These are phyloP conservation scores for Sclerotinia borealis DNA, from an alignment of 2,329 filamentous ascomycete genomes.

Conservation along the genomic window DNA sequence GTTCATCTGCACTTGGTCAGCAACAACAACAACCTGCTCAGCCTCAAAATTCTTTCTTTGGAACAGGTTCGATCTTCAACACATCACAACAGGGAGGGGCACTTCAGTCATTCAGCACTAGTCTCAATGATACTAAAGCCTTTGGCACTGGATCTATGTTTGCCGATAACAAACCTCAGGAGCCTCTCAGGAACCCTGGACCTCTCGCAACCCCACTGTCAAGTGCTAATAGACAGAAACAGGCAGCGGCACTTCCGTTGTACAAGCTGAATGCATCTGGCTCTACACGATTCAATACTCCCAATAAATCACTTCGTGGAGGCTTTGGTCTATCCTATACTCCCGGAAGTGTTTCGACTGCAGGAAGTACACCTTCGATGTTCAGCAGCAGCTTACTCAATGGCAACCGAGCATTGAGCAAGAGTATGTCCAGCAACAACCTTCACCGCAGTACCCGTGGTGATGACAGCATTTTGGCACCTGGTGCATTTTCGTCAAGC, in stretches of 20 bases:
- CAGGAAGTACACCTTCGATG: constrained; percentile 60
- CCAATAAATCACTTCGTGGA: constrained; percentile 63
- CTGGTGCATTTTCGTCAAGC: constrained; percentile 74
- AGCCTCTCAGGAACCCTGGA: constrained; percentile 60
- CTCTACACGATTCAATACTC: constrained; percentile 72
- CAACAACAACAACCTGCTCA: constrained; percentile 31
- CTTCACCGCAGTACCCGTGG: constrained; percentile 74
- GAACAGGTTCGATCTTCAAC: constrained; percentile 51
- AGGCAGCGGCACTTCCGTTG: constrained; percentile 73
- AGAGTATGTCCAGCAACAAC: constrained; percentile 84
- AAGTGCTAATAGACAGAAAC: constrained; percentile 64
- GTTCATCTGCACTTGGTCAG: constrained; percentile 20
- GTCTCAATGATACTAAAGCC: constrained; percentile 75
- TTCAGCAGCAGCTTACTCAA: constrained; percentile 61
- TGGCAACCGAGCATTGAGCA: constrained; percentile 63
- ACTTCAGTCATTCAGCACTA: constrained; percentile 66
- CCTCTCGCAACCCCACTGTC: constrained; percentile 87
- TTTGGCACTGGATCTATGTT: constrained; percentile 89
- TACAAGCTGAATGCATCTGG: constrained; percentile 74
- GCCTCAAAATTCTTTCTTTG: constrained; percentile 56
- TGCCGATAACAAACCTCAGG: constrained; percentile 55
- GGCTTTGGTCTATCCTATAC: constrained; percentile 93
- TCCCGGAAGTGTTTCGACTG: constrained; percentile 64
- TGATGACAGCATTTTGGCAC: constrained; percentile 80
- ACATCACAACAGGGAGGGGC: constrained; percentile 44